Evolutionary conservation across 345 rosid genomes (phyloP).

Genomic region (Cochlearia excelsa): DNA sequence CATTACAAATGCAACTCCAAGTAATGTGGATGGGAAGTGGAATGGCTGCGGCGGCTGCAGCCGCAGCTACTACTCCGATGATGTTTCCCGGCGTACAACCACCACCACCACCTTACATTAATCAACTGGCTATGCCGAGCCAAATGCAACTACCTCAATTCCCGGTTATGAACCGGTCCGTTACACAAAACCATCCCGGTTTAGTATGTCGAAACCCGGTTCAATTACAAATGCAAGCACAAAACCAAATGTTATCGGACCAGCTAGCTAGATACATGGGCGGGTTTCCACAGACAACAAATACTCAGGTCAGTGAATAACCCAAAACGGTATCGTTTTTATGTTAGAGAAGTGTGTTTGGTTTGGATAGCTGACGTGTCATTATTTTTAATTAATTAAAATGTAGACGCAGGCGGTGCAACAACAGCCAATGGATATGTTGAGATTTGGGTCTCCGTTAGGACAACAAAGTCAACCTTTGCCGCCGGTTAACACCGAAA

Average conservation of each 20-base stretch:
- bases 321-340: not conserved
- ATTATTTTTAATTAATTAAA: not conserved
- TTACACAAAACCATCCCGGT: slow-evolving; percentile 44
- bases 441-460: slow-evolving; percentile 43
- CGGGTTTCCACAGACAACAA: slow-evolving; percentile 42
- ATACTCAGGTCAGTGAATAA: slow-evolving; percentile 45
- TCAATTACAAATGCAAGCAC: slow-evolving; percentile 36
- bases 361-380: slow-evolving; percentile 4
- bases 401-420: slow-evolving; percentile 47
- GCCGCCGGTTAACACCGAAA: slow-evolving; percentile 40
- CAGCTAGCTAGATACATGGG: slow-evolving; percentile 53
- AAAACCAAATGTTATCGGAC: slow-evolving; percentile 46
- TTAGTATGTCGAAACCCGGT: slow-evolving; percentile 44
- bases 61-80: slow-evolving; percentile 48
- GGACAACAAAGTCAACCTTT: slow-evolving; percentile 41
- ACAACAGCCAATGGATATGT: slow-evolving; percentile 42
- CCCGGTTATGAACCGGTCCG: slow-evolving; percentile 45
- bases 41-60: slow-evolving; percentile 54
- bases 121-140: slow-evolving; percentile 52
- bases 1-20: slow-evolving; percentile 94
- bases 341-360: too few relatives aligned
- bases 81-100: slow-evolving; percentile 85
- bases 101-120: slow-evolving; percentile 41
- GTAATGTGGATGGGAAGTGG: slow-evolving; percentile 96
- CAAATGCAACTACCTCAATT: slow-evolving; percentile 49